Base-by-base conservation (phyloP, 2,329 filamentous ascomycete genomes). In the Echinosphaeria canescens region DNA sequence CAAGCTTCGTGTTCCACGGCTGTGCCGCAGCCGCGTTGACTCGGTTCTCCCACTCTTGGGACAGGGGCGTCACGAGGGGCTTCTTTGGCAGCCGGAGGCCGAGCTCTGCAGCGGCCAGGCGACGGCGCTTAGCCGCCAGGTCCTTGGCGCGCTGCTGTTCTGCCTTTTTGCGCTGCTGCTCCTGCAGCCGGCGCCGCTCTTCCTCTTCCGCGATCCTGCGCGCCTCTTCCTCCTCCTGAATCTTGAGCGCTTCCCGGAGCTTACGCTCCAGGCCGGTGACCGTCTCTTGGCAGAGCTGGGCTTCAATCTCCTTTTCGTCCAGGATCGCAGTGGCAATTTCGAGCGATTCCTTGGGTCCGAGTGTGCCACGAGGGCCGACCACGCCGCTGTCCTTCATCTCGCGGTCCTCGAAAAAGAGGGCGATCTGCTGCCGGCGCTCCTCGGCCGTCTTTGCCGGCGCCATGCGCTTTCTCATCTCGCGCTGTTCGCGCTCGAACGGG, bases 31-130 rank as follows among this genome's bases (percentile, higher is more conserved):
- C 51, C 9, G 31, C 30, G 5, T 37, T 24, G n/a, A 59, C 43
- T 19, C 36, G 43, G 2, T 34, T 22, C 8, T 48, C 37, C 55
- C 54, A 59, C 10, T 49, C 41, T 1, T 36, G 23, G 15, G 40
- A 32, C n/a, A 61, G 32, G 7, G 41, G 17, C 1, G 29, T 24
- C 23, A 49, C 41, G 10, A 47, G 30, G 3, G 33, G 31, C 2
- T 33, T 34, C 10, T 19, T 22, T 3, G 46, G 42, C 7, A 22
- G 29, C 19, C 45, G 40, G 15, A 49, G 29, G 1, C 31, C 33
- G 5, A 31, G 30, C 17, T 37, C 31, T 8, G 31, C 37, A 10
- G 28, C 33, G 16, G 34, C 33, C 13, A 28, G 29, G 13, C 27
- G 28, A 5, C 27, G 32, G 9, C 28, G 33, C 22, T 33, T 36